These are phyloP conservation scores for Blastomyces emzantsi DNA, from an alignment of 2,329 filamentous ascomycete genomes.

Conservation along the genomic window DNA sequence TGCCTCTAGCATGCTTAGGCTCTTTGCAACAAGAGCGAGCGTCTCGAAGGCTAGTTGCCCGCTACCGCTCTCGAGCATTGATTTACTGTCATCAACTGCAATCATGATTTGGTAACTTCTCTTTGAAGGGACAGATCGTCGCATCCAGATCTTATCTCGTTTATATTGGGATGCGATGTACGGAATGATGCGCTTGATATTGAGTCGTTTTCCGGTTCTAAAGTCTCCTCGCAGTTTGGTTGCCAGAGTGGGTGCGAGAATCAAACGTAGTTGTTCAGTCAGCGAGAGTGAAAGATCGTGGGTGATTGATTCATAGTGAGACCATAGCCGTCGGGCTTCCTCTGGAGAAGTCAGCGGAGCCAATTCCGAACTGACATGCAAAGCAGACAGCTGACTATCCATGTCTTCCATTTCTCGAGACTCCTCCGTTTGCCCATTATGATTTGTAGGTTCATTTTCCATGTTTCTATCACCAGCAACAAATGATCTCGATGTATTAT, in stretches of 20 bases:
- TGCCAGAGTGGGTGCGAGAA: constrained; percentile 85
- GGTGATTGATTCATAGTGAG: constrained; percentile 71
- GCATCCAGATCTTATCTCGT: constrained; percentile 99
- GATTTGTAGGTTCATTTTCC: constrained; percentile 22
- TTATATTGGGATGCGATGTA: constrained; percentile 99
- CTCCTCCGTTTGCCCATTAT: constrained; percentile 34
- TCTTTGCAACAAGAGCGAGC: constrained; percentile 79
- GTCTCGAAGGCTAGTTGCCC: constrained; percentile 84
- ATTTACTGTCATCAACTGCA: constrained; percentile 89
- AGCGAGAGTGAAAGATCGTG: constrained; percentile 79
- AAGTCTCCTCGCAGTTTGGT: constrained; percentile 96
- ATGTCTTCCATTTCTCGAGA: constrained; percentile 41
- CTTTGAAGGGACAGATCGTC: constrained; percentile 81
- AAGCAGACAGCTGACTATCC: constrained; percentile 55
- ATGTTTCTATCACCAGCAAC: constrained; percentile 42
- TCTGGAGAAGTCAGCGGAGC: constrained; percentile 39
- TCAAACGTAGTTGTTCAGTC: constrained; percentile 89
- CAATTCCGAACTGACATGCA: constrained; percentile 54
- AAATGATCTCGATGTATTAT: constrained; percentile 43
- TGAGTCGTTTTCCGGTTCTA: constrained; percentile 94
- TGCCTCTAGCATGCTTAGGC: constrained; percentile 84
- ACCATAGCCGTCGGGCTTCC: constrained; percentile 69
- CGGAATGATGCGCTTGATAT: constrained; percentile 98
- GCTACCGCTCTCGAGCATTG: constrained; percentile 76
- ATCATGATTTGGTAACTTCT: constrained; percentile 95